Evolutionary conservation across 768 basidiomycete genomes (phyloP).

Genomic region (Russula foetens): DNA sequence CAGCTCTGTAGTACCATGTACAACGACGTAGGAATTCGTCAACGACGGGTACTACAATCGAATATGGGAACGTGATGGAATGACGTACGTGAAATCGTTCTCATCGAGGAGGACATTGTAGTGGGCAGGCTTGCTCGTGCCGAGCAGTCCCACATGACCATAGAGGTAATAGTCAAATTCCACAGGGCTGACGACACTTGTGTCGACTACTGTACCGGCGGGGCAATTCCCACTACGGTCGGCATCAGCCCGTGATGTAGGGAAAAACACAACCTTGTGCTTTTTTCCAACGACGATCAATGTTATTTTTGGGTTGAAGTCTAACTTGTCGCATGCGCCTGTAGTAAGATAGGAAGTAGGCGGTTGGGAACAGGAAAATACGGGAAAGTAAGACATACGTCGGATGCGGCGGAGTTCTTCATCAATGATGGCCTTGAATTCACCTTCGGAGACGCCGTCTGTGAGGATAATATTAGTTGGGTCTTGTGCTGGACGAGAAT

Average conservation of each 20-base stretch:
- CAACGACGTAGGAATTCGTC: neutral
- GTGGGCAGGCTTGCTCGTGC: slow-evolving; percentile 54
- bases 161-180: slow-evolving; percentile 74
- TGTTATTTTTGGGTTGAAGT: slow-evolving; percentile 58
- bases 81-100: slow-evolving; percentile 51
- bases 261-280: slow-evolving; percentile 57
- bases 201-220: slow-evolving; percentile 72
- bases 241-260: neutral
- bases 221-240: slow-evolving; percentile 54
- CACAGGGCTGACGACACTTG: slow-evolving; percentile 54
- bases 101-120: slow-evolving; percentile 44
- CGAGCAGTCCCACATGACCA: slow-evolving; percentile 51
- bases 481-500: neutral
- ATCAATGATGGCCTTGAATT: slow-evolving; percentile 41
- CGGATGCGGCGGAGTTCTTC: slow-evolving; percentile 46
- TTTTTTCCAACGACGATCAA: slow-evolving; percentile 74
- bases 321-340: slow-evolving; percentile 55
- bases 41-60: neutral
- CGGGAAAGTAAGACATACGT: neutral
- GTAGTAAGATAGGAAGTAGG: neutral
- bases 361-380: no score
- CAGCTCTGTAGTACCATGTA: slow-evolving; percentile 34
- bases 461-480: neutral
- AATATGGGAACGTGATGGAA: neutral
- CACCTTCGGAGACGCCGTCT: slow-evolving; percentile 51